A percentile compares a stretch with the other conserved stretches of the same genome.
Evolutionary conservation across 164 flowering plant genomes (phyloP).

Genomic region (Sextonia rubra): DNA sequence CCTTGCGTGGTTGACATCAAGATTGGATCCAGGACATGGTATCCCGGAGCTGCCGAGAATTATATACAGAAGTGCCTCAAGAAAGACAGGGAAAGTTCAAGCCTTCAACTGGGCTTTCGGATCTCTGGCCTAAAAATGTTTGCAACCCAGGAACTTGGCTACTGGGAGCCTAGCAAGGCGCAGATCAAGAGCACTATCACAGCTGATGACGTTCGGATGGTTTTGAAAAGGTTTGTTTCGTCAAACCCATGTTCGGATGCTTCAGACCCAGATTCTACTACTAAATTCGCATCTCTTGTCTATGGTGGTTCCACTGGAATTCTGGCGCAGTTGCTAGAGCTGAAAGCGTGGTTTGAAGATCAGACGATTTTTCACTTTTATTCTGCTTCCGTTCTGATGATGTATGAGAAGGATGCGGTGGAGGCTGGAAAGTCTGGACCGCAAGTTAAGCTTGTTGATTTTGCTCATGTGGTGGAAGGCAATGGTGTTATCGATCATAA

Average conservation of each 20-base stretch:
- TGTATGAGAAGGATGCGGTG: slow-evolving; percentile 47
- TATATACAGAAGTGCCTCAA: slow-evolving; percentile 54
- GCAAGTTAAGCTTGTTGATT: slow-evolving; percentile 75
- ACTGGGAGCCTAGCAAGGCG: slow-evolving; percentile 60
- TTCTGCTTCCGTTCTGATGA: slow-evolving; percentile 69
- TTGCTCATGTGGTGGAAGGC: slow-evolving; percentile 77
- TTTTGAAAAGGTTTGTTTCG: slow-evolving; percentile 73
- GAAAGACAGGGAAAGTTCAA: slow-evolving; percentile 56
- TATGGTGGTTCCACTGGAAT: slow-evolving; percentile 74
- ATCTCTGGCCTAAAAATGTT: slow-evolving; percentile 67
- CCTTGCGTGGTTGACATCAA: slow-evolving; percentile 77
- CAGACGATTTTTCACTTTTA: slow-evolving; percentile 69
- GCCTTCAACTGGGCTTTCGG: slow-evolving; percentile 61
- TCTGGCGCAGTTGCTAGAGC: slow-evolving; percentile 64
- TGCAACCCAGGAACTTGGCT: slow-evolving; percentile 36
- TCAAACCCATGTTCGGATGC: slow-evolving; percentile 35
- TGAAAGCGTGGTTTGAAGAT: slow-evolving; percentile 90
- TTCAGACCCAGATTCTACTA: slow-evolving; percentile 52
- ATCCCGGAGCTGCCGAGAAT: slow-evolving; percentile 56
- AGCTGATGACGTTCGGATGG: slow-evolving; percentile 38
- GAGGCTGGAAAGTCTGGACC: slow-evolving; percentile 32
- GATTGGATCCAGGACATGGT: slow-evolving; percentile 92
- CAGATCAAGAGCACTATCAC: slow-evolving; percentile 27
- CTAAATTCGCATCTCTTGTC: slow-evolving; percentile 44
- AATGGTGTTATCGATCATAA: slow-evolving; percentile 83